Conservation (phyloP, 2,329 filamentous ascomycete species). For the Cytospora chrysosperma region DNA sequence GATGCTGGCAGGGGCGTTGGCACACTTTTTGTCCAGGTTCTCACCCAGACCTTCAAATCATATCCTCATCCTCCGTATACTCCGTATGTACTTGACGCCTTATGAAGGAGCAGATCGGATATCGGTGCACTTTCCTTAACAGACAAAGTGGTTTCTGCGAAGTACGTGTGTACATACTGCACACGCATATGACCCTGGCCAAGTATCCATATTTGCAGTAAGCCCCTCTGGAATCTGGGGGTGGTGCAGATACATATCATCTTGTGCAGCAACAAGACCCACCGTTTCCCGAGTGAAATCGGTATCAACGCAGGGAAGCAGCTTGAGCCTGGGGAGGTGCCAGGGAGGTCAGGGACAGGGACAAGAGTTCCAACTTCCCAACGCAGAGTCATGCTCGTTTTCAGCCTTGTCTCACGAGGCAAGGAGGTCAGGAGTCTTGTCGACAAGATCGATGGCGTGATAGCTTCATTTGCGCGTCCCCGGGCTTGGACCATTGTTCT, state of each 20-base stretch:
- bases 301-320: too few relatives aligned
- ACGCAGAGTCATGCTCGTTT: neutral
- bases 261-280: neutral
- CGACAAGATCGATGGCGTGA: constrained; percentile 21
- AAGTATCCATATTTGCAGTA: neutral
- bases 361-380: neutral
- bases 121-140: neutral
- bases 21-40: neutral
- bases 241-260: neutral
- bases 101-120: neutral
- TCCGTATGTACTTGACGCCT: neutral
- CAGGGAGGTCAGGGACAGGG: neutral
- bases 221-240: neutral
- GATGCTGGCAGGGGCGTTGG: neutral
- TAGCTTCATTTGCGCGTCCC: constrained; percentile 9
- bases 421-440: neutral
- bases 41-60: neutral
- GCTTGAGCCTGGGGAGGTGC: too few relatives aligned
- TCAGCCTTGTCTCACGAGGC: neutral
- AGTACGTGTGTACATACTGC: too few relatives aligned
- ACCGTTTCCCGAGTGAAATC: neutral
- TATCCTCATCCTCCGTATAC: too few relatives aligned
- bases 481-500: neutral
- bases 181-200: neutral
- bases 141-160: neutral